Evolutionary conservation across 768 basidiomycete species (phyloP), one percentile per base, ranked within the genome.

Genomic region (Agaricus sinodeliciosus): DNA sequence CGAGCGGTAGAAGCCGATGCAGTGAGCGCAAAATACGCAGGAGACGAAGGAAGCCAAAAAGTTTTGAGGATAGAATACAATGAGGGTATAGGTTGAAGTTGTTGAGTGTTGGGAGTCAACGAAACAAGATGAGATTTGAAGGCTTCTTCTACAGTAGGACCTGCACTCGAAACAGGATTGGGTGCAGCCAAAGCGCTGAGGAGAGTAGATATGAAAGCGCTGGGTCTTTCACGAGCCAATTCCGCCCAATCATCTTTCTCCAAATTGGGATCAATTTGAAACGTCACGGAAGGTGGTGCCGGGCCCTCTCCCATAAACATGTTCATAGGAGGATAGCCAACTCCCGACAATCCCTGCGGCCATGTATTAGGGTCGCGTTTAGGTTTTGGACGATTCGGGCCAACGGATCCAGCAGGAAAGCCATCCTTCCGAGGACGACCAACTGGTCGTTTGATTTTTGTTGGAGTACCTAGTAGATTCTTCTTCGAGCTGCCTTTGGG

Each of bases 401-500:
- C 73, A 5, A 85, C 79, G 9, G 85, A 84, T 11, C 88, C 88
- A 27, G 88, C 84, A 37, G 88, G 88, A 35, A 87, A 76, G 0
- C 89, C 89, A 59, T 90, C 88, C 65, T 90, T 89, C 59, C 89
- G 70, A 2, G 89, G 89, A 12, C 89, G 74, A 1, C 89, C 89
- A 1, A 90, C 88, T 13, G 89, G 89, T 42, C 89, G 73, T 65
- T 88, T 90, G 49, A 80, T 67, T 66, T 85, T 86, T 2, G 75
- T 49, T 9, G 67, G 60, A 0, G 61, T 48, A 9, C 58, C 73
- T 2, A 72, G 60, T 1, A 73, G 57, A 19, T 72, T 71, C 63
- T 90, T 90, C 71, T 86, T 87, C 11, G 84, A 85, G 61, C 85
- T 88, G 34, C 87, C 88, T 63, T 87, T 88, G 4, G 88, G 88